Conservation (phyloP, 2,329 filamentous ascomycete species). For the Neocucurbitaria cava region DNA sequence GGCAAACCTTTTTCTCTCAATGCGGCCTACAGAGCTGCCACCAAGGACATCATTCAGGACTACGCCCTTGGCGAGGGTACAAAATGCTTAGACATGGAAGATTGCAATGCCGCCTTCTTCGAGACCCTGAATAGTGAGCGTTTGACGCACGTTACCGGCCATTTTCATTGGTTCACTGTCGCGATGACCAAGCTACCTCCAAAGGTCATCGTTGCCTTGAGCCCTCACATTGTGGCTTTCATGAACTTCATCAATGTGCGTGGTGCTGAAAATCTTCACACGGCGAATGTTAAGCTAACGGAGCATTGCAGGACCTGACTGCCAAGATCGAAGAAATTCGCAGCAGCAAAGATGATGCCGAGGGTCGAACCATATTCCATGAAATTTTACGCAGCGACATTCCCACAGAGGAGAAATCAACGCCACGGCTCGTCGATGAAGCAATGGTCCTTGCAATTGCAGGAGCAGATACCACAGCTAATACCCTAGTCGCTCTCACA, state of each 20-base stretch:
- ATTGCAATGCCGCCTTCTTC: not conserved
- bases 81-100: conserved; percentile 5
- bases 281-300: not conserved
- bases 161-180: not conserved
- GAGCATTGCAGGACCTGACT: not conserved
- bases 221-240: not conserved
- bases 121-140: not conserved
- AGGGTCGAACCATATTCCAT: conserved; percentile 29
- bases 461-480: conserved; percentile 13
- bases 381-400: conserved; percentile 41
- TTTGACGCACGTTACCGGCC: not conserved
- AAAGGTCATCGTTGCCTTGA: not conserved
- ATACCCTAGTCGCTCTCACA: conserved; percentile 4
- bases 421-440: conserved; percentile 16
- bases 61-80: conserved; percentile 12
- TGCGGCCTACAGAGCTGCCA: conserved; percentile 5
- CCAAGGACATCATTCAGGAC: conserved; percentile 5
- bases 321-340: not conserved
- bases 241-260: not conserved
- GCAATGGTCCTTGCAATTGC: conserved; percentile 11
- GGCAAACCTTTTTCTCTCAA: conserved; percentile 1
- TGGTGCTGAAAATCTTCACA: not conserved
- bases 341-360: not conserved
- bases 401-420: conserved; percentile 13
- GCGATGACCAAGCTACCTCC: not conserved